These are phyloP conservation scores for Lasiosphaeris hirsuta DNA, from an alignment of 495 filamentous ascomycete species.

Conservation along the genomic window DNA sequence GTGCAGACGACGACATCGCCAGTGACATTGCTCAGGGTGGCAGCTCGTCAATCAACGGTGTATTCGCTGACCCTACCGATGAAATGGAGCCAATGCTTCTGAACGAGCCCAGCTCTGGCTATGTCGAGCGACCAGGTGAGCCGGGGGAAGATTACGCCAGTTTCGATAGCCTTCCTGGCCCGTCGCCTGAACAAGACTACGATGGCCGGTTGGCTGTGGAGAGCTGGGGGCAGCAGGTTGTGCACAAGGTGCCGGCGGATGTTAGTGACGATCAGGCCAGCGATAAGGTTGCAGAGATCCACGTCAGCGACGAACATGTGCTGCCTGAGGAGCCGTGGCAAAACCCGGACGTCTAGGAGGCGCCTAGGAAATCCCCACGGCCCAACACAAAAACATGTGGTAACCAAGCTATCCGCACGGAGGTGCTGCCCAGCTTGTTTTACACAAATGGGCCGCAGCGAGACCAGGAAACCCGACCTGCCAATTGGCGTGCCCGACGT, in stretches of 20 bases:
- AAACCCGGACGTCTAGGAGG: not conserved
- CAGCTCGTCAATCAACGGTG: slow-evolving; percentile 17
- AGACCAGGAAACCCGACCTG: no score
- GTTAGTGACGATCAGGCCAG: slow-evolving; percentile 32
- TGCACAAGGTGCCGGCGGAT: slow-evolving; percentile 33
- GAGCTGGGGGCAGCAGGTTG: slow-evolving; percentile 33
- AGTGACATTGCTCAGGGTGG: slow-evolving; percentile 43
- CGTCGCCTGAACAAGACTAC: slow-evolving; percentile 21
- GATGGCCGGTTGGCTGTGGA: slow-evolving; percentile 23
- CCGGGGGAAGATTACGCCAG: slow-evolving; percentile 12
- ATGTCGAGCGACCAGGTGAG: slow-evolving; percentile 18
- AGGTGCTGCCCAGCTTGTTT: not conserved
- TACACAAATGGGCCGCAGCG: no score
- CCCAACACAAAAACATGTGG: not conserved
- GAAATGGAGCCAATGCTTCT: slow-evolving; percentile 20
- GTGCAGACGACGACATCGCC: slow-evolving; percentile 28
- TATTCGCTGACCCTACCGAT: slow-evolving; percentile 11
- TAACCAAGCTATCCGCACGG: not conserved
- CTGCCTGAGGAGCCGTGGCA: not conserved
- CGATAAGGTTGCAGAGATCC: slow-evolving; percentile 45
- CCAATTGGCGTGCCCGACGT: no score
- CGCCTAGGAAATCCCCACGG: not conserved
- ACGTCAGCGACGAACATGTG: slow-evolving; percentile 34
- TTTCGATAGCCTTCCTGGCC: slow-evolving; percentile 12
- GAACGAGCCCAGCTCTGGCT: slow-evolving; percentile 10